Conservation (phyloP, 2,329 filamentous ascomycete species). For the Colletotrichum sp. region DNA sequence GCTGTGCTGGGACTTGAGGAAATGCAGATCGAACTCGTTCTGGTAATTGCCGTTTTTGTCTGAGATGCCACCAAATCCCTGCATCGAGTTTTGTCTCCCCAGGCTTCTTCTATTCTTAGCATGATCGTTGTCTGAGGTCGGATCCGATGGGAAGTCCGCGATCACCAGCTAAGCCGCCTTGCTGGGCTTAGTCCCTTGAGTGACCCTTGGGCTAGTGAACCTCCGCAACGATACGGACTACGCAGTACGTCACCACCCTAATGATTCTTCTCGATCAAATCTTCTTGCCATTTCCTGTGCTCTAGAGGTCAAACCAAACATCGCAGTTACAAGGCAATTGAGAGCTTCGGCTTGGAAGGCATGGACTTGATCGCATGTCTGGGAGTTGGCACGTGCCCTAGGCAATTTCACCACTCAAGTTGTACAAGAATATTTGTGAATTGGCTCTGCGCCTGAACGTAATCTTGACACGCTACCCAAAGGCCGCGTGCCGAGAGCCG, state of each 20-base stretch:
- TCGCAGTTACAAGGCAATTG: neutral
- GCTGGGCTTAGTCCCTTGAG: constrained; percentile 49
- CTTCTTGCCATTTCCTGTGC: neutral
- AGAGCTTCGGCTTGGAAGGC: neutral
- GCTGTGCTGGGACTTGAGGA: neutral
- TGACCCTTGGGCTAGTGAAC: constrained; percentile 57
- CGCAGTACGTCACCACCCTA: constrained; percentile 45
- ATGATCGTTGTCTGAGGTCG: neutral
- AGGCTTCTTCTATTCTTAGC: neutral
- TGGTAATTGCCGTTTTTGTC: neutral
- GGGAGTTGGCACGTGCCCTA: neutral
- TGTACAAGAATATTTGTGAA: neutral
- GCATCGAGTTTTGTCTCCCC: neutral
- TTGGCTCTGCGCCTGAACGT: neutral
- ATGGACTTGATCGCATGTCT: neutral
- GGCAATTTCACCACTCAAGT: neutral
- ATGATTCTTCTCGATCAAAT: neutral
- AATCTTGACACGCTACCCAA: accelerated
- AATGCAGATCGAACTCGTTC: neutral
- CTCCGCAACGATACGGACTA: constrained; percentile 60
- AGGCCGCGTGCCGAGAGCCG: neutral
- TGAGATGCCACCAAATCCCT: neutral
- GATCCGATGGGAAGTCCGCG: neutral
- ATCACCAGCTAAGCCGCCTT: neutral
- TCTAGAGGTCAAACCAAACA: neutral